A percentile compares a stretch with the other conserved stretches of the same genome.
These are phyloP conservation scores for Ceratocystis albifundus DNA, from an alignment of 2,329 filamentous ascomycete genomes.

Conservation along the genomic window DNA sequence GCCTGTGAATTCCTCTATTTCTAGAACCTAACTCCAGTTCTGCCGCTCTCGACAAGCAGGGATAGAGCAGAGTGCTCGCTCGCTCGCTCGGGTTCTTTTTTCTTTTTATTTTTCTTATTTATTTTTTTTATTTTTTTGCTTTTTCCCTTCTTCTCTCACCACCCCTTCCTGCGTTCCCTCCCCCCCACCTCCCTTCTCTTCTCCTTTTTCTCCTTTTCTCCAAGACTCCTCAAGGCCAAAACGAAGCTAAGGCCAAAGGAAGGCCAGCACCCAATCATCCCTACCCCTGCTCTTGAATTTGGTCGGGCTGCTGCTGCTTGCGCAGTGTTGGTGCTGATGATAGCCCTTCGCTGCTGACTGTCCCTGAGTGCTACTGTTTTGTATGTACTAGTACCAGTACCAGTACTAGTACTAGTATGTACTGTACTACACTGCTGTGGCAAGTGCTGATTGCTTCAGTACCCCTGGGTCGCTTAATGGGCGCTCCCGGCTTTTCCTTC, in stretches of 20 bases:
- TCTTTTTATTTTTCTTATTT: too few relatives aligned
- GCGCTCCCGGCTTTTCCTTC: constrained; percentile 4
- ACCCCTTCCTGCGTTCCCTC: not conserved
- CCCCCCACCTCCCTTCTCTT: not conserved
- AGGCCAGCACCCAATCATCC: not conserved
- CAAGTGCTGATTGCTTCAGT: not conserved
- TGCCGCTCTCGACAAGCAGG: not conserved
- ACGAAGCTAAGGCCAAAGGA: constrained; percentile 8
- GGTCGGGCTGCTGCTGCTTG: not conserved
- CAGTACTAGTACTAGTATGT: too few relatives aligned
- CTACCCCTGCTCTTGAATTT: not conserved
- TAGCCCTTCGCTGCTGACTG: too few relatives aligned
- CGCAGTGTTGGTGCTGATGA: not conserved
- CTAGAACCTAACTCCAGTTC: not conserved
- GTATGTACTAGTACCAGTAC: too few relatives aligned
- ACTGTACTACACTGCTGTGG: too few relatives aligned
- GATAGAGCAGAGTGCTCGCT: not conserved
- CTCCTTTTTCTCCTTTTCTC: not conserved
- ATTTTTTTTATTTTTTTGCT: too few relatives aligned
- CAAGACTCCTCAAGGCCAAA: constrained; percentile 7
- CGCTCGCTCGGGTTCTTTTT: too few relatives aligned
- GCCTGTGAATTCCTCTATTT: not conserved
- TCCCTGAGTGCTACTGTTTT: too few relatives aligned
- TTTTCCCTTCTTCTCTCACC: not conserved
- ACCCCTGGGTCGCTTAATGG: not conserved